phyloP scores from a whole-genome alignment of 345 rosid species.

The Lumnitzera racemosa region DNA sequence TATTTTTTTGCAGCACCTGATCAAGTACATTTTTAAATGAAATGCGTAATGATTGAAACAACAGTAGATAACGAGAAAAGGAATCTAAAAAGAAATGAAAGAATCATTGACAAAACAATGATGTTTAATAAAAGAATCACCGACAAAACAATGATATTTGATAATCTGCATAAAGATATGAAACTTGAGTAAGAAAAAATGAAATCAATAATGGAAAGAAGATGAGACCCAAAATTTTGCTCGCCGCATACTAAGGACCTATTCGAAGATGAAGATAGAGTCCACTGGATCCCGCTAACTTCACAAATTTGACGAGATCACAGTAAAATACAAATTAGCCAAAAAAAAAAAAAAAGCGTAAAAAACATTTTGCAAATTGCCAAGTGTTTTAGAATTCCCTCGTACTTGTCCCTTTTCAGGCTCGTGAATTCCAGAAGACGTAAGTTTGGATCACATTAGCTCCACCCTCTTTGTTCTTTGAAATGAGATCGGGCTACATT shows the following conservation, averaged over 20 bases:
- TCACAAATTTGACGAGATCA: constrained; percentile 81
- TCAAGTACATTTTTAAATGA: no score
- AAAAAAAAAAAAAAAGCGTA: neutral
- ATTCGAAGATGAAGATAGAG: constrained; percentile 86
- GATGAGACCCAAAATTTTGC: constrained; percentile 90
- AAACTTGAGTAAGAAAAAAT: neutral
- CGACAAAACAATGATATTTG: no score
- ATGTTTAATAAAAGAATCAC: neutral
- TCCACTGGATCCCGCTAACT: constrained; percentile 74
- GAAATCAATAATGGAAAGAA: constrained; percentile 12
- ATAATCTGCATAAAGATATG: neutral
- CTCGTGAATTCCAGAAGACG: constrained; percentile 84
- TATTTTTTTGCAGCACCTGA: no score
- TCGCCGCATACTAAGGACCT: constrained; percentile 98
- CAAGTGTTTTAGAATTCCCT: neutral
- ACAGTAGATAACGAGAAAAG: no score
- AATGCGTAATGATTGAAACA: no score
- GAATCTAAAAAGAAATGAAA: neutral
- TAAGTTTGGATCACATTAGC: constrained; percentile 77
- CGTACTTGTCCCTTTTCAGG: constrained; percentile 74
- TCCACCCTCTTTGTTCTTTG: constrained; percentile 89
- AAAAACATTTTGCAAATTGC: neutral
- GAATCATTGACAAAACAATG: neutral
- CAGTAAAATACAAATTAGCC: constrained; percentile 7
- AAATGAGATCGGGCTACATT: constrained; percentile 95